Base-by-base conservation (phyloP, 169 alveolate genomes). In the Plasmodium gaboni region DNA sequence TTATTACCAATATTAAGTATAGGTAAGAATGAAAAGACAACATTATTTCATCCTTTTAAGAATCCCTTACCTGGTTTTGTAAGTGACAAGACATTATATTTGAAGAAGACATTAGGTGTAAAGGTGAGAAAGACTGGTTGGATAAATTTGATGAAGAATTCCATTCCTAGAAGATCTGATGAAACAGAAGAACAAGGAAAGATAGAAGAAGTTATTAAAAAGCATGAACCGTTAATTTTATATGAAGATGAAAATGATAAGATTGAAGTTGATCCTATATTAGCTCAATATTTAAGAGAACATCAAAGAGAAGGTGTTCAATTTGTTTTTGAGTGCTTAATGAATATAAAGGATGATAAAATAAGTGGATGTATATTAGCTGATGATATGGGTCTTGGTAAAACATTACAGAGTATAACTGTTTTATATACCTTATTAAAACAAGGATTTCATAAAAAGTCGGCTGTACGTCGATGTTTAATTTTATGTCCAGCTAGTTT, bases 401-500 rank as follows among this genome's bases (percentile, higher is more conserved):
- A 97, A 74, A 97, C 98, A 1, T 86, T 97, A 48, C 98, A 97
- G 72, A 95, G 97, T 28, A 95, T 97, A 24, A 94, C 98, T 2
- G 94, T 97, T 10, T 92, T 97, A 74, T 96, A 97, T 96, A 97
- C 98, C 15, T 92, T 97, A 28, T 92, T 97, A 51, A 96, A 94
- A 12, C 97, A 95, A 57, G 98, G 98, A 12, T 74, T 94, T 17
- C 92, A 94, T 88, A 95, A 95, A 42, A 93, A 78, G 24, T 96
- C 98, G n/a, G 96, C 98, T 7, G 97, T 95, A 17, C 74, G 97
- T 64, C 94, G 96, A 60, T 97, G 97, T 24, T 94, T 97, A 9
- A 95, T 98, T n/a, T 96, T 97, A 7, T 95, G 98, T 70, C 99
- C 99, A 17, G 98, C 98, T 55, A 95, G 98, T 53, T 87, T 98